Conservation (phyloP, 768 basidiomycete species). For the Mycena crocata region DNA sequence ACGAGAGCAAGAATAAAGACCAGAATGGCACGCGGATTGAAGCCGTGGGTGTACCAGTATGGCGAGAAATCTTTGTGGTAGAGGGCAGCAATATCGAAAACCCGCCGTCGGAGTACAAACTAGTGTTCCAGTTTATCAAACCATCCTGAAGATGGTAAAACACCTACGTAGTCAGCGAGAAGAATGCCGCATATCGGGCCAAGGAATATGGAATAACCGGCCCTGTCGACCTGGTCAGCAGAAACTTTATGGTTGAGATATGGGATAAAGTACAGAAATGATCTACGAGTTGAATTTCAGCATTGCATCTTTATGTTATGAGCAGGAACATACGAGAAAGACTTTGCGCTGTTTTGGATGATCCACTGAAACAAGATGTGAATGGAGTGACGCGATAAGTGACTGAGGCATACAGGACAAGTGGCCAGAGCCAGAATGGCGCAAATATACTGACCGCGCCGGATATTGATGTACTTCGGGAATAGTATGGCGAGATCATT, state of each 20-base stretch:
- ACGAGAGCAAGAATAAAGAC: constrained; percentile 29
- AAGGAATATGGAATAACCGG: constrained; percentile 73
- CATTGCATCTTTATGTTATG: constrained; percentile 6
- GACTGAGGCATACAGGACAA: constrained; percentile 55
- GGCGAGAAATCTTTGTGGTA: constrained; percentile 18
- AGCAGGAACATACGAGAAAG: constrained; percentile 62
- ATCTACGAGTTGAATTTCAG: not conserved
- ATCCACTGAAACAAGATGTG: constrained; percentile 56
- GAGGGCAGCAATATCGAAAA: constrained; percentile 22
- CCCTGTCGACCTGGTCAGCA: constrained; percentile 5
- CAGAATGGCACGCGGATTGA: constrained; percentile 31
- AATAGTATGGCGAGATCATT: constrained; percentile 61
- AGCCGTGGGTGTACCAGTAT: constrained; percentile 35
- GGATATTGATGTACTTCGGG: constrained; percentile 48
- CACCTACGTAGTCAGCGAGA: constrained; percentile 36
- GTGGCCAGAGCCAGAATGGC: constrained; percentile 69
- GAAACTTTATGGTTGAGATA: not conserved
- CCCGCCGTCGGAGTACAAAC: constrained; percentile 23
- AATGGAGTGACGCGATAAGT: not conserved
- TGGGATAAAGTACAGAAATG: constrained; percentile 22
- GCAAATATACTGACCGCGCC: constrained; percentile 68
- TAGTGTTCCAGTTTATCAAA: not conserved
- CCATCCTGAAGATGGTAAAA: not conserved
- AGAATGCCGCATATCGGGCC: constrained; percentile 74
- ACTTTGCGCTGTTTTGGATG: constrained; percentile 60